phyloP scores from a whole-genome alignment of 116 monocot species.

The Phalaenopsis hybrid region DNA sequence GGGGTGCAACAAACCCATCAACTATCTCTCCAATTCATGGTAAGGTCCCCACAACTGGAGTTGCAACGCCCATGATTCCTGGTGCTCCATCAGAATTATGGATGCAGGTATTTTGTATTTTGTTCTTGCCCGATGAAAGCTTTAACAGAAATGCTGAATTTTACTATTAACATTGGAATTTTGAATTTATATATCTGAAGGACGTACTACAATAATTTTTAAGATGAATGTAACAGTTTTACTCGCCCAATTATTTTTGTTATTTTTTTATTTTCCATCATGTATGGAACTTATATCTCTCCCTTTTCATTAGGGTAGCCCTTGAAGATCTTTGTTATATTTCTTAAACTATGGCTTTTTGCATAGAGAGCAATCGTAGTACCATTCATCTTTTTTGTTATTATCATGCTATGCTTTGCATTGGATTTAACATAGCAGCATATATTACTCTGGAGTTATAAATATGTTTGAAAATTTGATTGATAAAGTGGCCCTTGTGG shows the following conservation, averaged over 20 bases:
- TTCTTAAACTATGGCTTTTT: too few species aligned
- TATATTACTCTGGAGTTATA: not conserved
- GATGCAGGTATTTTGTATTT: constrained; percentile 40
- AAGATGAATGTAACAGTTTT: not conserved
- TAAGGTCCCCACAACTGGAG: constrained; percentile 44
- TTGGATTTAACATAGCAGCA: too few species aligned
- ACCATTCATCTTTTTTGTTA: too few species aligned
- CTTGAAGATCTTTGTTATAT: too few species aligned
- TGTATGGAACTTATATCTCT: not conserved
- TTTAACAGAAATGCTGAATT: not conserved
- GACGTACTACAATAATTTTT: not conserved
- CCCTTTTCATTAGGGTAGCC: too few species aligned
- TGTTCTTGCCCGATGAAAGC: not conserved
- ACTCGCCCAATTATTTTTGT: not conserved
- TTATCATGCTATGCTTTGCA: too few species aligned
- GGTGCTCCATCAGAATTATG: constrained; percentile 62
- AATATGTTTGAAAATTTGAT: not conserved
- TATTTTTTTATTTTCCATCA: too few species aligned
- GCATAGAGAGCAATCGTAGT: too few species aligned
- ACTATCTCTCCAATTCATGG: constrained; percentile 41
- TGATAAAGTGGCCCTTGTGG: not conserved
- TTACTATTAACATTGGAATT: not conserved
- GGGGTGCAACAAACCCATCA: constrained; percentile 39
- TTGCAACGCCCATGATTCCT: constrained; percentile 40
- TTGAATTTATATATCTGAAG: not conserved